Base-by-base conservation (phyloP, 305 asterid species). In the Fraxinus sp. region DNA sequence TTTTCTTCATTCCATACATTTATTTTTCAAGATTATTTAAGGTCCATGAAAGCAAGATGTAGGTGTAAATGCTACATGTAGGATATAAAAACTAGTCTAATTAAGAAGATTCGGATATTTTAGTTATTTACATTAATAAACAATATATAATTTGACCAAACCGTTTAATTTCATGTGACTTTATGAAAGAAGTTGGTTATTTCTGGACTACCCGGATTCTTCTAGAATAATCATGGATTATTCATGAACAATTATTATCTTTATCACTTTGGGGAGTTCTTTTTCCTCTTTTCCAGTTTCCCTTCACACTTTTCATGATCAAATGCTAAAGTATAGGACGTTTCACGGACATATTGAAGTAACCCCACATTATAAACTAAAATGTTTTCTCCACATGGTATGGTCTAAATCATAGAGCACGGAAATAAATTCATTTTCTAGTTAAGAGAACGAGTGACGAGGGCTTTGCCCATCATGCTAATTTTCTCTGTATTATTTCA, bases 301-400 rank as follows among this genome's bases (percentile, higher is more conserved):
- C 77, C 49, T 55, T 84, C 85, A 84, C 84, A 76, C 78, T 35
- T 71, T 81, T 86, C 85, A 74, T 80, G 88, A 83, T 55, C 84
- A 68, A 3, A 70, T 26, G 64, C 7, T 49, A 4, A 14, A 49
- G 59, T 49, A 49, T 2, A 49, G 59, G 18, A 14, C 7, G 18
- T 81, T 76, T 36, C 52, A 74, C 44, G 81, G 71, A 71, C 41
- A 7, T 82, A 49, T 6, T 57, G 66, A 32, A 77, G 64, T 33
- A 55, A 66, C 74, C 86, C 78, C 16, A 39, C 83, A 36, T 20
- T 8, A 10, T 39, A 74, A 74, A 9, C 24, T n/a, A 32, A 4
- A 3, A 3, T 4, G 11, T 14, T 35, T 28, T n/a, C 46, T 35
- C 41, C 0, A 26, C 37, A 72, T 49, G 32, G 24, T 46, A 26